Evolutionary conservation across 208 protist genomes (phyloP), one percentile per base, ranked within the genome.

Genomic region (Jaenimonas drosophilae): DNA sequence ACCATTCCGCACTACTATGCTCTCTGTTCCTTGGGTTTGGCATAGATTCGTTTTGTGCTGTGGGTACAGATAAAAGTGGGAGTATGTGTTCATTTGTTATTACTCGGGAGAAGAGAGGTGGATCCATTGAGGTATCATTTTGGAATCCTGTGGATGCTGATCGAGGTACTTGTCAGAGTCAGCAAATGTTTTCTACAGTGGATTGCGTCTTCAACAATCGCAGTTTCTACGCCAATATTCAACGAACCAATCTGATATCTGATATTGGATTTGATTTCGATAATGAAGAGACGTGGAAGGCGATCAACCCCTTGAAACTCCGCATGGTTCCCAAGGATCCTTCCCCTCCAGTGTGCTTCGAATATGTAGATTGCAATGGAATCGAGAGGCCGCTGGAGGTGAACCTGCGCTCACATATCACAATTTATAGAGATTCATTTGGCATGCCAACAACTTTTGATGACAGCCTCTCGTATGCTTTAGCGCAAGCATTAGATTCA

Each of bases 1-100:
- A 96, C 45, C 91, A 96, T 41, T 69, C 82, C 6, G 59, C 71
- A 2, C 64, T 96, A 29, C 62, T 96, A 6, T 95, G 88, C 58
- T 95, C 83, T 1, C 63, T 96, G 7, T 52, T 96, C 0, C 70
- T 96, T 0, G 91, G 91, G 1, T 95, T 95, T 49, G 86, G 86
- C 9, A 50, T 96, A 4, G 86, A 95, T 49, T 81, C 87, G 0
- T 96, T 80, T 51, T 92, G 88, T 50, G 70, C 64, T 19, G 59
- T 88, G 11, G 91, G 91, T 27, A 44, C 45, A 1, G 32, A 66
- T 26, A 40, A 54, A 17, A 72, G 58, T 30, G 76, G 78, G 19
- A 63, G 81, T 4, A 60, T 62, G 0, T 38, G 31, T 4, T 73
- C 86, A 31, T 93, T 83, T 69, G 87, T 94, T 3, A 49, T 96